Conservation (phyloP, 169 alveolate species). For the Eimeria acervulina region DNA sequence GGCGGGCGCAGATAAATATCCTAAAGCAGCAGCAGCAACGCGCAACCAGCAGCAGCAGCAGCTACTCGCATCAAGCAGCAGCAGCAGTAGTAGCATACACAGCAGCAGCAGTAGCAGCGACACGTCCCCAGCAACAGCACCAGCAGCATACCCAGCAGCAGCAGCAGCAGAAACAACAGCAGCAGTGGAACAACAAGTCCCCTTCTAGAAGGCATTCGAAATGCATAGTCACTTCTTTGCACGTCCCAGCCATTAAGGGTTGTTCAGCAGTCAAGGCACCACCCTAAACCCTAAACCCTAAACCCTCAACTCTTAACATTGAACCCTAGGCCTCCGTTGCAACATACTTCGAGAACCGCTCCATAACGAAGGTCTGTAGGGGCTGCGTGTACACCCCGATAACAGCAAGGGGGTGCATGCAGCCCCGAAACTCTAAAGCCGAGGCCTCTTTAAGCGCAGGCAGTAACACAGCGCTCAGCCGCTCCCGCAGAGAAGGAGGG, state of each 20-base stretch:
- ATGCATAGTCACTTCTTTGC: too few species aligned
- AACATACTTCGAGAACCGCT: conserved; percentile 87
- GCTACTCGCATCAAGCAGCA: conserved; percentile 75
- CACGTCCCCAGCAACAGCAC: background rate
- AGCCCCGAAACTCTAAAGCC: conserved; percentile 91
- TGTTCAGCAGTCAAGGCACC: too few species aligned
- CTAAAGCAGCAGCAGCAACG: background rate
- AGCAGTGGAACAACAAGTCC: background rate
- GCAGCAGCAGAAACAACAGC: background rate
- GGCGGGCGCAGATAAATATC: conserved; percentile 90
- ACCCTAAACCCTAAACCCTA: background rate
- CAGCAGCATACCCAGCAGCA: conserved; percentile 8
- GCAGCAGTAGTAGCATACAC: background rate
- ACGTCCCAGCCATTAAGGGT: too few species aligned
- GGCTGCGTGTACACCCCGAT: conserved; percentile 88
- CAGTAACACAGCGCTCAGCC: conserved; percentile 86
- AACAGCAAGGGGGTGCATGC: conserved; percentile 88
- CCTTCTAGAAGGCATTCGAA: background rate
- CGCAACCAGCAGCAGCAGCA: background rate
- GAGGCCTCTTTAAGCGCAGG: conserved; percentile 85
- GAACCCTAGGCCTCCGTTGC: background rate
- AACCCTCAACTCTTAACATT: background rate
- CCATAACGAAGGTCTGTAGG: conserved; percentile 87
- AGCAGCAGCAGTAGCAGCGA: background rate
- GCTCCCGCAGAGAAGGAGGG: conserved; percentile 84